Percentiles rank a stretch among this genome's conserved stretches.
phyloP scores from a whole-genome alignment of 208 protist genomes.

The Paratrypanosoma confusum region DNA sequence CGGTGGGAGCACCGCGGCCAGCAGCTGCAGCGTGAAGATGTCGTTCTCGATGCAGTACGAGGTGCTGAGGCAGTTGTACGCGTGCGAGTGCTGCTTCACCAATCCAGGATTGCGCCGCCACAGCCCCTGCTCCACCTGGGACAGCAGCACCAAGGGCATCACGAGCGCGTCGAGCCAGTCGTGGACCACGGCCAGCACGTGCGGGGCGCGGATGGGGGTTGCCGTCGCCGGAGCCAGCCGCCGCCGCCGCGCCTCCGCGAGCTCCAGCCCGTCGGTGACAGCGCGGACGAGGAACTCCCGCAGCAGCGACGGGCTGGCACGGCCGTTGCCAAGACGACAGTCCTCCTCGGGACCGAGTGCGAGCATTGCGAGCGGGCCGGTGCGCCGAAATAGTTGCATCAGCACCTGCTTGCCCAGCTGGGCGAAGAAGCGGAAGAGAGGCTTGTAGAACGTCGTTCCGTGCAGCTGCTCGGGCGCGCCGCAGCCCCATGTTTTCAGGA shows the following conservation, averaged over 20 bases:
- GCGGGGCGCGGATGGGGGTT: conserved; percentile 9
- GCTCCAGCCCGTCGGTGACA: not conserved
- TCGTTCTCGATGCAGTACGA: conserved; percentile 22
- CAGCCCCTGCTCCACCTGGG: conserved; percentile 37
- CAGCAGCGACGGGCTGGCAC: too few species aligned
- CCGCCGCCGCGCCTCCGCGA: not conserved
- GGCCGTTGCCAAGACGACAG: too few species aligned
- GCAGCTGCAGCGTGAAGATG: conserved; percentile 47
- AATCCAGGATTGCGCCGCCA: conserved; percentile 44
- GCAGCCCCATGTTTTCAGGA: too few species aligned
- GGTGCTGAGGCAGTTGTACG: conserved; percentile 19
- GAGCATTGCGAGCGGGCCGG: too few species aligned
- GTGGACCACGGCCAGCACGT: conserved; percentile 11
- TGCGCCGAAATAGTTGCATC: not conserved
- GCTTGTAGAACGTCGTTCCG: conserved; percentile 27
- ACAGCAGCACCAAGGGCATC: conserved; percentile 61
- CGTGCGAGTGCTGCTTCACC: conserved; percentile 8
- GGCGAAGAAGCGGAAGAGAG: conserved; percentile 31
- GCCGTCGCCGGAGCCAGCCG: not conserved
- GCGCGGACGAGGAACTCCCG: conserved; percentile 10
- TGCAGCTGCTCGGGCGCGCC: conserved; percentile 13
- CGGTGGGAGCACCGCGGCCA: conserved; percentile 34
- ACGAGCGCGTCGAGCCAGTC: conserved; percentile 50
- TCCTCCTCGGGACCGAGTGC: too few species aligned
- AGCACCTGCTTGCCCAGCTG: conserved; percentile 32